Conservation (phyloP, 139 green algal species). For the Raphidocelis subcapitata region DNA sequence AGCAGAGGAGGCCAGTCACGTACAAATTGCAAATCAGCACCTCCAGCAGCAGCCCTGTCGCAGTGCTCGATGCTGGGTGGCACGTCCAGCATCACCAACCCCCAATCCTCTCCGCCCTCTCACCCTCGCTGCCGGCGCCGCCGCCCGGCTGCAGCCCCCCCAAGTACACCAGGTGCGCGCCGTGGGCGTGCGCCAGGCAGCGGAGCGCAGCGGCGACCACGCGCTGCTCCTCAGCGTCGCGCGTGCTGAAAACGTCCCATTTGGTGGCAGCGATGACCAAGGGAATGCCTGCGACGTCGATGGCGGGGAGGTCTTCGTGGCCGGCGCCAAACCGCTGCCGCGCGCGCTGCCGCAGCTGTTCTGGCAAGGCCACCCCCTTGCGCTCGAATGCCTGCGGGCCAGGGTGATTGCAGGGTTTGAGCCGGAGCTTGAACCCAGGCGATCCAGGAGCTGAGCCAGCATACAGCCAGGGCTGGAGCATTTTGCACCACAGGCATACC, state of each 20-base stretch:
- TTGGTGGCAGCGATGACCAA: constrained; percentile 39
- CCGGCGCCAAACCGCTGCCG: not conserved
- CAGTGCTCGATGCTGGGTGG: not conserved
- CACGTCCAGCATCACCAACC: not conserved
- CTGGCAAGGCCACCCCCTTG: constrained; percentile 35
- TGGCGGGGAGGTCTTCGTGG: not conserved
- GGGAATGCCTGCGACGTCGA: constrained; percentile 20
- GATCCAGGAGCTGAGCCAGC: too few relatives aligned
- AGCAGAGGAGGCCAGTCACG: not conserved
- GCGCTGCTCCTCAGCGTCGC: constrained; percentile 29
- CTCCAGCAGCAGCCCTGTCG: not conserved
- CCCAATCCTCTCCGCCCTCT: not conserved
- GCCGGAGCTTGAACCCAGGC: too few relatives aligned
- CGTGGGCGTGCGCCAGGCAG: constrained; percentile 33
- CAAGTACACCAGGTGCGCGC: constrained; percentile 34
- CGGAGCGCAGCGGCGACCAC: constrained; percentile 37
- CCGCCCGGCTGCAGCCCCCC: constrained; percentile 15
- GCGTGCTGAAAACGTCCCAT: constrained; percentile 27
- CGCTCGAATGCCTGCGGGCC: constrained; percentile 14
- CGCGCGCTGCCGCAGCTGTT: constrained; percentile 30
- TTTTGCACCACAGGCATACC: not conserved
- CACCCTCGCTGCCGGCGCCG: not conserved
- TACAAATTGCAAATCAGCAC: not conserved
- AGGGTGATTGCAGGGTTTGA: too few relatives aligned
- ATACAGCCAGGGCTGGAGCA: too few relatives aligned